Percentiles rank a stretch among this genome's conserved stretches.
Conservation (phyloP, 1,284 basidiomycete genomes). For the Trametes polyzona region DNA sequence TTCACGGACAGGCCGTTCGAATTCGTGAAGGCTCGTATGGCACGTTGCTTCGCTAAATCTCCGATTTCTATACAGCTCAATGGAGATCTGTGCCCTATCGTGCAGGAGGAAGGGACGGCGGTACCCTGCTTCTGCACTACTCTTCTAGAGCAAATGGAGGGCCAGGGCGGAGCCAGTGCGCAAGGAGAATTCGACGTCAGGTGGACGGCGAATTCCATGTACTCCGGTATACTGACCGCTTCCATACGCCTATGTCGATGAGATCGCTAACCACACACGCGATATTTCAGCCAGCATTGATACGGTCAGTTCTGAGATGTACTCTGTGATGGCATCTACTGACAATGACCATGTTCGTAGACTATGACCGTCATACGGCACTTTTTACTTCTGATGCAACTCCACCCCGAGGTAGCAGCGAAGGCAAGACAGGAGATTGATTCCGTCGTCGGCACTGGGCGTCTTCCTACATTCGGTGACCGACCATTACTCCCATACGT, state of each 20-base stretch:
- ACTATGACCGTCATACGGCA: constrained; percentile 33
- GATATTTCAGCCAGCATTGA: constrained; percentile 51
- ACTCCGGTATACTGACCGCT: constrained; percentile 6
- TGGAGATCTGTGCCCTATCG: constrained; percentile 40
- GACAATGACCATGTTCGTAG: constrained; percentile 18
- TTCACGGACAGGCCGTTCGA: constrained; percentile 67
- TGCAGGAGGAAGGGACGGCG: constrained; percentile 46
- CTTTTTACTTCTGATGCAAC: constrained; percentile 35
- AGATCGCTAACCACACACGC: too few relatives aligned
- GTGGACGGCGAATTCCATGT: constrained; percentile 67
- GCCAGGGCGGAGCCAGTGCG: constrained; percentile 24
- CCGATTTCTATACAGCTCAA: neutral
- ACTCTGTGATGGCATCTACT: neutral
- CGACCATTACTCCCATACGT: constrained; percentile 40
- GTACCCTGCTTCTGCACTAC: constrained; percentile 64
- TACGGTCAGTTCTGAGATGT: constrained; percentile 50
- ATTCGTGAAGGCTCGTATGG: constrained; percentile 59
- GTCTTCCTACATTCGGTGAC: constrained; percentile 37
- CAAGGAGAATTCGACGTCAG: constrained; percentile 64
- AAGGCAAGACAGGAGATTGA: constrained; percentile 43
- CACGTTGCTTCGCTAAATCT: constrained; percentile 33
- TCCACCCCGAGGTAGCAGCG: constrained; percentile 37
- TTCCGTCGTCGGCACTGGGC: constrained; percentile 34
- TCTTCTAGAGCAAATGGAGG: constrained; percentile 46
- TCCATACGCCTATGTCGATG: neutral